phyloP scores from a whole-genome alignment of 371 early-diverging fungal genomes.

The Sporodiniella umbellata region DNA sequence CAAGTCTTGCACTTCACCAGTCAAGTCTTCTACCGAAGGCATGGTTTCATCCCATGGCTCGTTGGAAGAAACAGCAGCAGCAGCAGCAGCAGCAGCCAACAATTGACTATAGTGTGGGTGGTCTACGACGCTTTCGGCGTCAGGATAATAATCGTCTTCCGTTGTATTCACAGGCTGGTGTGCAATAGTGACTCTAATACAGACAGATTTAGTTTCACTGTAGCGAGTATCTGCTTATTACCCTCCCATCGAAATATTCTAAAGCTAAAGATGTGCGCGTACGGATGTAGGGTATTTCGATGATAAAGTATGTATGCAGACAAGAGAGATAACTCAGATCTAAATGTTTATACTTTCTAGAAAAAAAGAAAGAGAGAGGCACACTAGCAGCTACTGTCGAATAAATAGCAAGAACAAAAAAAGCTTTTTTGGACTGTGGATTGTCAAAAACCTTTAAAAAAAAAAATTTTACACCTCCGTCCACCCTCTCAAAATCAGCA shows the following conservation, averaged over 20 bases:
- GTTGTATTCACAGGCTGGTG: conserved; percentile 13
- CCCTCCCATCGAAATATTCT: neutral
- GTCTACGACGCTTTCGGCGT: conserved; percentile 5
- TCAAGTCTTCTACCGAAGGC: conserved; percentile 37
- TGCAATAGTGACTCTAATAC: conserved; percentile 25
- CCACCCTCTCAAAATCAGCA: neutral
- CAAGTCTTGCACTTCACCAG: conserved; percentile 41
- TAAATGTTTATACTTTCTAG: too few species aligned
- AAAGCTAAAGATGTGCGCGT: neutral
- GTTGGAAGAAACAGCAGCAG: conserved; percentile 1
- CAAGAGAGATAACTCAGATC: neutral
- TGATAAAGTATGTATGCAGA: neutral
- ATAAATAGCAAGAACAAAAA: neutral
- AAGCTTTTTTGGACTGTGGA: conserved; percentile 1
- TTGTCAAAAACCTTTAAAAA: conserved; percentile 1
- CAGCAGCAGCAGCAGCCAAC: conserved; percentile 12
- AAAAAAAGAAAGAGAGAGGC: too few species aligned
- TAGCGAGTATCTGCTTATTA: neutral
- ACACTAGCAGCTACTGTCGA: neutral
- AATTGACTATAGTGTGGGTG: conserved; percentile 29
- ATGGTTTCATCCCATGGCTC: conserved; percentile 13
- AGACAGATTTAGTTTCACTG: neutral
- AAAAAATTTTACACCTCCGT: conserved; percentile 3
- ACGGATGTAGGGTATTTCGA: neutral
- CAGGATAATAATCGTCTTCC: conserved; percentile 9